Conservation (phyloP, 2,329 filamentous ascomycete species). For the Akanthomyces uredinophilus region DNA sequence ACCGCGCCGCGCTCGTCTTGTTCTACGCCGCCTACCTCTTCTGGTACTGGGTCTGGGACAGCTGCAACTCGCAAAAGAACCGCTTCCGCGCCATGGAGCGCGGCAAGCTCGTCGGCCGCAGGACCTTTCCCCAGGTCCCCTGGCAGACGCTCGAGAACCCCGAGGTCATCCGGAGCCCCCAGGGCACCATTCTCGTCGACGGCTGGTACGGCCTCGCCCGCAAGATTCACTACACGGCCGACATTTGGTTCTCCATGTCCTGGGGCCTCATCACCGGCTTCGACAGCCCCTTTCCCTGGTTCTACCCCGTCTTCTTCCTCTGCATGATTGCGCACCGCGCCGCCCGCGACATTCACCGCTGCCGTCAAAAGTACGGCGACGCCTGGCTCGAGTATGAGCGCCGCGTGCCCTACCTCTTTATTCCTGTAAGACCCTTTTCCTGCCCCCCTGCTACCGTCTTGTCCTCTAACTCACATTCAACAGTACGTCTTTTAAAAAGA, state of each 20-base stretch:
- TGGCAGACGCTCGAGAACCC: slow-evolving; percentile 57
- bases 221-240: slow-evolving; percentile 52
- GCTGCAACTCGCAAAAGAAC: slow-evolving; percentile 90
- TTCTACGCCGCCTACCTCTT: slow-evolving; percentile 71
- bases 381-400: slow-evolving; percentile 76
- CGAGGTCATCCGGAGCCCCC: slow-evolving; percentile 56
- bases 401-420: slow-evolving; percentile 77
- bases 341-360: slow-evolving; percentile 69
- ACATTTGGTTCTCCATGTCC: slow-evolving; percentile 43
- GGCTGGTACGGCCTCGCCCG: slow-evolving; percentile 78
- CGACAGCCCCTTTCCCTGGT: slow-evolving; percentile 79
- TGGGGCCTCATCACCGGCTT: slow-evolving; percentile 51
- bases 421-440: slow-evolving; percentile 49
- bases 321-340: slow-evolving; percentile 80
- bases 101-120: slow-evolving; percentile 64
- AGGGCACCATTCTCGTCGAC: slow-evolving; percentile 72
- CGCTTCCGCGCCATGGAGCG: slow-evolving; percentile 77
- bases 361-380: slow-evolving; percentile 74
- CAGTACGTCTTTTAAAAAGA: slow-evolving; percentile 38
- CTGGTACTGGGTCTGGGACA: slow-evolving; percentile 90
- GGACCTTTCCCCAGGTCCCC: slow-evolving; percentile 84
- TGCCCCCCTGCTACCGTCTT: not conserved
- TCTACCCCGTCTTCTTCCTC: slow-evolving; percentile 79
- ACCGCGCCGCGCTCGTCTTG: slow-evolving; percentile 57
- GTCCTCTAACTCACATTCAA: not conserved